A percentile compares a stretch with the other conserved stretches of the same genome.
phyloP scores from a whole-genome alignment of 2,329 filamentous ascomycete species.

The Neodidymelliopsis sp. region DNA sequence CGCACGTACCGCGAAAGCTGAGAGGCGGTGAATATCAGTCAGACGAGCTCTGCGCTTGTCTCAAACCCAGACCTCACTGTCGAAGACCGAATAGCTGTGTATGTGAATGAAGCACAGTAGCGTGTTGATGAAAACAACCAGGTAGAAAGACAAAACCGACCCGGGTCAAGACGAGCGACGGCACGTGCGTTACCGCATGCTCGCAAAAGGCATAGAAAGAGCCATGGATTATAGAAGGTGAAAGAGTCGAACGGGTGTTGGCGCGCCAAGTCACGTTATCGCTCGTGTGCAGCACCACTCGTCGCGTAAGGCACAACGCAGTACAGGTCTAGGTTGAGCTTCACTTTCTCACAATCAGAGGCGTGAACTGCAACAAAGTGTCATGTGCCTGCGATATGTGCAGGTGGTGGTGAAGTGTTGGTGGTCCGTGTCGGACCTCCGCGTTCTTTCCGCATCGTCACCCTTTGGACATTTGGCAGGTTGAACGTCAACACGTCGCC shows the following conservation, averaged over 20 bases:
- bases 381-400: background rate
- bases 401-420: constrained; percentile 3
- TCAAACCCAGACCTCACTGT: too few species aligned
- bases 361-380: too few species aligned
- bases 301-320: too few species aligned
- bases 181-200: background rate
- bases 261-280: constrained; percentile 6
- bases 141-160: too few species aligned
- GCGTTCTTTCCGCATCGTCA: constrained; percentile 34
- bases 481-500: constrained; percentile 42
- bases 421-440: constrained; percentile 29
- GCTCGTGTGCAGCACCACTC: background rate
- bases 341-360: background rate
- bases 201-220: background rate
- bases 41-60: background rate
- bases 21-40: background rate
- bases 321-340: background rate
- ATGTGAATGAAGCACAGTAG: too few species aligned
- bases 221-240: background rate
- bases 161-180: too few species aligned
- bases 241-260: background rate
- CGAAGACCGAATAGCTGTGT: too few species aligned
- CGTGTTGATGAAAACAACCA: too few species aligned
- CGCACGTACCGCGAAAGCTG: background rate
- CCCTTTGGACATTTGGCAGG: constrained; percentile 20